phyloP scores from a whole-genome alignment of 1,284 basidiomycete species.

The Ustilago vetiveriae region DNA sequence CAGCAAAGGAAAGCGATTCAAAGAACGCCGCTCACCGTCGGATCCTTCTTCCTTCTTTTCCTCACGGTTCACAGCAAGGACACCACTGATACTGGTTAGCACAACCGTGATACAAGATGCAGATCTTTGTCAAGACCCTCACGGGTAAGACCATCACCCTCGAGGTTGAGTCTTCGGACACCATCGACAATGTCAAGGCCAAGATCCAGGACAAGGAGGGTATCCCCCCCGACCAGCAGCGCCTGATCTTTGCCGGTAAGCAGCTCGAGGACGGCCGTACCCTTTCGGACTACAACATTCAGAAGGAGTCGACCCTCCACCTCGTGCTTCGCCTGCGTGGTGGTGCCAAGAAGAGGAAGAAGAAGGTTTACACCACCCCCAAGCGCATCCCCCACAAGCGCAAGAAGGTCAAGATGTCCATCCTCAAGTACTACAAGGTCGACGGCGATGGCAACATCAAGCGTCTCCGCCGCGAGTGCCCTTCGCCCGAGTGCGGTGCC shows the following conservation, averaged over 20 bases:
- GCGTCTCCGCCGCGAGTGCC: conserved; percentile 96
- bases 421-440: conserved; percentile 99
- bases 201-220: conserved; percentile 74
- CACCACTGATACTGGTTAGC: conserved; percentile 63
- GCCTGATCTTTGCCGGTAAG: conserved; percentile 97
- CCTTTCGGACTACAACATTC: conserved; percentile 76
- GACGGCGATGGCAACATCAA: conserved; percentile 99
- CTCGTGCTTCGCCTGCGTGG: conserved; percentile 76
- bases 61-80: conserved; percentile 29
- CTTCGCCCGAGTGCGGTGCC: conserved; percentile 68
- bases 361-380: conserved; percentile 97
- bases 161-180: conserved; percentile 68
- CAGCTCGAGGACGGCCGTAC: conserved; percentile 76
- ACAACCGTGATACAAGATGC: conserved; percentile 56
- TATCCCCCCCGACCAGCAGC: conserved; percentile 94
- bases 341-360: conserved; percentile 99
- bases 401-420: conserved; percentile 99
- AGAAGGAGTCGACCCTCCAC: conserved; percentile 73
- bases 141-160: conserved; percentile 68
- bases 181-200: conserved; percentile 68
- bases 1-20: neutral
- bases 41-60: conserved; percentile 6
- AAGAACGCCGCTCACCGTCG: conserved; percentile 10
- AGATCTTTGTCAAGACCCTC: conserved; percentile 66
- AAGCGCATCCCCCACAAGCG: conserved; percentile 99